These are phyloP conservation scores for Cornus suecica DNA, from an alignment of 148 eudicot genomes.

Conservation along the genomic window DNA sequence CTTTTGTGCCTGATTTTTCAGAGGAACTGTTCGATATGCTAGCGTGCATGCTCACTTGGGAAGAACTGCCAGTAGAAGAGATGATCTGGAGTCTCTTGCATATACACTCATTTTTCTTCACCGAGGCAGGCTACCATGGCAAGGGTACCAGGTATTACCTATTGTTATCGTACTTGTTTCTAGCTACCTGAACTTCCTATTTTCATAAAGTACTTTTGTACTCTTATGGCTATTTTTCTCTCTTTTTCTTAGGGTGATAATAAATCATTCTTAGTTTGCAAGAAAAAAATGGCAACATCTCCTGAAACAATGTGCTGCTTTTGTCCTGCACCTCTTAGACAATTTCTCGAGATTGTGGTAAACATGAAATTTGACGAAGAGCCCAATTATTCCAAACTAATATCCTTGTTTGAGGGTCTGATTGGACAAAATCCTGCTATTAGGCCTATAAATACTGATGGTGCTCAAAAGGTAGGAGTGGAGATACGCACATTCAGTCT, in stretches of 20 bases:
- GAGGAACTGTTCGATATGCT: slow-evolving; percentile 93
- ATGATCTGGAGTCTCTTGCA: slow-evolving; percentile 90
- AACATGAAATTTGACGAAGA: slow-evolving; percentile 95
- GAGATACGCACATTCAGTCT: not conserved
- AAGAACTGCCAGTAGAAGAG: slow-evolving; percentile 92
- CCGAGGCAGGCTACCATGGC: slow-evolving; percentile 92
- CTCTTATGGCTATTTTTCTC: not conserved
- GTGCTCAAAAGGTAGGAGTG: slow-evolving; percentile 75
- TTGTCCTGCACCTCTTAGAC: slow-evolving; percentile 69
- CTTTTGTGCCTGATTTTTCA: slow-evolving; percentile 11
- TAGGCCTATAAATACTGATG: slow-evolving; percentile 85
- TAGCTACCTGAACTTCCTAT: not conserved
- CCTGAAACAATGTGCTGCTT: slow-evolving; percentile 74
- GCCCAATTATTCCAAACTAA: slow-evolving; percentile 83
- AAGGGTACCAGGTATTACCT: slow-evolving; percentile 74
- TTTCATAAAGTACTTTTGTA: not conserved
- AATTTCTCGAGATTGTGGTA: slow-evolving; percentile 71
- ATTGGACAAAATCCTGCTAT: slow-evolving; percentile 74
- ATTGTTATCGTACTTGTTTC: not conserved
- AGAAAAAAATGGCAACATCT: slow-evolving; percentile 91
- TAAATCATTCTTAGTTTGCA: slow-evolving; percentile 84
- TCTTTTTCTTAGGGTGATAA: slow-evolving; percentile 64
- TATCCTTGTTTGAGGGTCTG: slow-evolving; percentile 73
- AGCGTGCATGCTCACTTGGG: slow-evolving; percentile 97
- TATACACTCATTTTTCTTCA: slow-evolving; percentile 85